Conservation (phyloP, 2,329 filamentous ascomycete genomes). For the Sarocladium kiliense region DNA sequence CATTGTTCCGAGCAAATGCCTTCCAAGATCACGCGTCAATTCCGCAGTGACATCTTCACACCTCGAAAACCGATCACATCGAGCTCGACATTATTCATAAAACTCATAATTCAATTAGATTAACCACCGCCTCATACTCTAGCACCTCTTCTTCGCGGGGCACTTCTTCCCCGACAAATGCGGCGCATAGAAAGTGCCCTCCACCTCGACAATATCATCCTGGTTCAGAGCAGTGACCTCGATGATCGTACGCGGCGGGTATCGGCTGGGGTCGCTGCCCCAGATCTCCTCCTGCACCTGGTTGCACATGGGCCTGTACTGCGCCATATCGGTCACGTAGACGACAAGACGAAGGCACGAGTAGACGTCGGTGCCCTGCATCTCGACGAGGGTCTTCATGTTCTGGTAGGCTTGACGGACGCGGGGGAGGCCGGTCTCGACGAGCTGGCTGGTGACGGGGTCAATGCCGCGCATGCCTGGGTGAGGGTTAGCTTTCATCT, state of each 20-base stretch:
- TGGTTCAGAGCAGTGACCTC: conserved; percentile 27
- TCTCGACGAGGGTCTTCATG: conserved; percentile 23
- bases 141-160: background rate
- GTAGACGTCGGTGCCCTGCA: conserved; percentile 23
- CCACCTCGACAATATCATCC: conserved; percentile 26
- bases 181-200: conserved; percentile 21
- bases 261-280: conserved; percentile 21
- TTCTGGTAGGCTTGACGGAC: conserved; percentile 26
- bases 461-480: conserved; percentile 28
- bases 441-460: conserved; percentile 23
- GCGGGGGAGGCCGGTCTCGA: conserved; percentile 20
- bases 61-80: too few species aligned
- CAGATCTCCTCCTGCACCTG: conserved; percentile 24
- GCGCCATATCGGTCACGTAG: conserved; percentile 27
- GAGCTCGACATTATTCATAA: background rate
- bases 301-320: conserved; percentile 26
- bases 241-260: conserved; percentile 25
- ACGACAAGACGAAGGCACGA: conserved; percentile 11
- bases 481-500: background rate
- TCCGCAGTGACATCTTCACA: too few species aligned
- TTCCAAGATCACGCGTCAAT: too few species aligned
- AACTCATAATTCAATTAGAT: background rate
- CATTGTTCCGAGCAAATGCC: too few species aligned
- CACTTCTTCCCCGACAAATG: background rate
- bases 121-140: too few species aligned